Evolutionary conservation across 768 basidiomycete genomes (phyloP).

Genomic region (Suillus placidus): DNA sequence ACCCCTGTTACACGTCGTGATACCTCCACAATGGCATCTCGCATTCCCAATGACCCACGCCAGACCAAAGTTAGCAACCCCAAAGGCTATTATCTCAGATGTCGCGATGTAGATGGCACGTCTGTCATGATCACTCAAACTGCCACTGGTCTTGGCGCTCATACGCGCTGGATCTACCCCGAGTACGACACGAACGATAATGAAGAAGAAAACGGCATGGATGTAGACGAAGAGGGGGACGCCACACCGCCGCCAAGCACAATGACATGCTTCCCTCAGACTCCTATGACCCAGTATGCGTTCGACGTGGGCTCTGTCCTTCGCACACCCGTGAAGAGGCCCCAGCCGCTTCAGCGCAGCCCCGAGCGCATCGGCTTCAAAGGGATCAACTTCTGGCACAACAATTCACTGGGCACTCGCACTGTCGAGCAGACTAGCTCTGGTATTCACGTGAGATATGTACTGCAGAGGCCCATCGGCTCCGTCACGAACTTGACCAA

Average conservation of each 20-base stretch:
- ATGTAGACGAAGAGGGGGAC: conserved; percentile 15
- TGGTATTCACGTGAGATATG: conserved; percentile 15
- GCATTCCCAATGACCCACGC: conserved; percentile 10
- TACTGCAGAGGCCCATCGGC: conserved; percentile 26
- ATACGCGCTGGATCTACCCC: conserved; percentile 16
- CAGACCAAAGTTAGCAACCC: background rate
- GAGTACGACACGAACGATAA: conserved; percentile 14
- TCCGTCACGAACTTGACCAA: conserved; percentile 20
- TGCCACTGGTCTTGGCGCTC: conserved; percentile 16
- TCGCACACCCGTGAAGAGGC: conserved; percentile 31
- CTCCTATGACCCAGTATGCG: conserved; percentile 22
- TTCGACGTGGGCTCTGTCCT: conserved; percentile 36
- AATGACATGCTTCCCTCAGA: conserved; percentile 17
- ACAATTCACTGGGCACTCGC: conserved; percentile 15
- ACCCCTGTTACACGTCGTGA: background rate
- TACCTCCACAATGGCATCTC: conserved; percentile 11
- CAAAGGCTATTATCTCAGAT: conserved; percentile 10
- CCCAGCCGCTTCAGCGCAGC: conserved; percentile 29
- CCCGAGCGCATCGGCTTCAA: conserved; percentile 33
- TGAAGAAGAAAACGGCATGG: conserved; percentile 14
- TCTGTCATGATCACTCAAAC: conserved; percentile 15
- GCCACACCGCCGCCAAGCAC: conserved; percentile 17
- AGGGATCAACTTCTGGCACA: conserved; percentile 26
- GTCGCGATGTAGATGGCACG: conserved; percentile 18
- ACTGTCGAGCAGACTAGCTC: conserved; percentile 9